A percentile compares a stretch with the other conserved stretches of the same genome.
Conservation (phyloP, 192 early-diverging fungal genomes). For the Tieghemiomyces parasiticus region DNA sequence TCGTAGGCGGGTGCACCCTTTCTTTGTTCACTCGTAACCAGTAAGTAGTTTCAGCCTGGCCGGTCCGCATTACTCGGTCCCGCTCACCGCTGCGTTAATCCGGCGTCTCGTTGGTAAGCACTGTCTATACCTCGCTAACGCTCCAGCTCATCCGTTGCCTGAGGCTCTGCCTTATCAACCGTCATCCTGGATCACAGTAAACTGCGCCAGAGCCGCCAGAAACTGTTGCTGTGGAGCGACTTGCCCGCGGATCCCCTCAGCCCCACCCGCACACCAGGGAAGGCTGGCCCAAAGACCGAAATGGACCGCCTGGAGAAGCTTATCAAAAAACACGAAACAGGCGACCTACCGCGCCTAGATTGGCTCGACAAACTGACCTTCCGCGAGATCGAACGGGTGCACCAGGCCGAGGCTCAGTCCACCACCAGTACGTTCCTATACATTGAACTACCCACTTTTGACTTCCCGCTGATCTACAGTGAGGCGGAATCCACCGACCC, state of each 20-base stretch:
- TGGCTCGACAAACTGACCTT: conserved; percentile 90
- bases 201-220: conserved; percentile 75
- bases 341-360: conserved; percentile 70
- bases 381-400: conserved; percentile 73
- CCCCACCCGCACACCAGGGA: conserved; percentile 22
- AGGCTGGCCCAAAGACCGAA: conserved; percentile 43
- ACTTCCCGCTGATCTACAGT: conserved; percentile 90
- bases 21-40: conserved; percentile 65
- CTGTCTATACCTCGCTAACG: too few relatives aligned
- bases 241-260: conserved; percentile 43
- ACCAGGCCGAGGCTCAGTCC: conserved; percentile 46
- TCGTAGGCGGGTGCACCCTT: conserved; percentile 65
- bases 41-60: too few relatives aligned
- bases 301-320: conserved; percentile 80
- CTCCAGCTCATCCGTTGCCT: too few relatives aligned
- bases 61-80: too few relatives aligned
- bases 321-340: conserved; percentile 70
- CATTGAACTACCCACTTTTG: conserved; percentile 86
- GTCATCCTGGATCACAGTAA: too few relatives aligned
- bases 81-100: too few relatives aligned
- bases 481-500: conserved; percentile 41
- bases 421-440: conserved; percentile 31
- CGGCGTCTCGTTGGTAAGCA: too few relatives aligned
- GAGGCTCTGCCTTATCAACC: too few relatives aligned
- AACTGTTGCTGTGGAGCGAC: conserved; percentile 43